Base-by-base conservation (phyloP, 176 grass and related monocot genomes). In the Olyra latifolia region DNA sequence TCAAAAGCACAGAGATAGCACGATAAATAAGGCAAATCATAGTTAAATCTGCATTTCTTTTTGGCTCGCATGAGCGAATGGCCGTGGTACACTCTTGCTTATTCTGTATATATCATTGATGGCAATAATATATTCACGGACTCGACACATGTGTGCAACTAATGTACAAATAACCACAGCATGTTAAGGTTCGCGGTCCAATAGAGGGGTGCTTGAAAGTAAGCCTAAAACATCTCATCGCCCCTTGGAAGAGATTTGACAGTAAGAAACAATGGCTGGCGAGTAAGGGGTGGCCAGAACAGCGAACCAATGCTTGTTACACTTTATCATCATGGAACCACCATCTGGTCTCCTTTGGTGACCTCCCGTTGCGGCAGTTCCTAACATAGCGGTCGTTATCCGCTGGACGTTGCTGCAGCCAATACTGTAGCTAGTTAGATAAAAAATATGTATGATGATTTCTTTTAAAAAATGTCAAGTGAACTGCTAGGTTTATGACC, bases 241-340 rank as follows among this genome's bases (percentile, higher is more conserved):
- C 76, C 78, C 82, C 87, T 64, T 79, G 27, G 46, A 84, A 80
- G 71, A 71, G 57, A 85, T 72, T 54, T 48, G 66, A 88, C 1
- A 23, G 57, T 55, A 82, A 45, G 10, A n/a, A 73, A 66, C 14
- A 30, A 5, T 52, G 56, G 42, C 47, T 39, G 59, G 59, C 13
- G 1, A 73, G 50, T n/a, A 40, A 52, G 47, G 48, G 19, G 47
- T 71, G 70, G 28, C 70, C 47, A 68, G 19, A 74, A 24, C 6
- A 71, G 67, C 41, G 43, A 24, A 23, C 10, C 53, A 1, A 67
- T 69, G 45, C 24, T 65, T 1, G 13, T 76, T 83, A 95, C 67
- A 92, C 93, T 66, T 90, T 96, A 73, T 92, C 90, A 8, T 96
- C 93, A 74, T 96, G 93, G 68, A 96, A 96, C 93, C 93, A 96